Evolutionary conservation across 1,139 yeast genomes (phyloP).

Genomic region (Kodamaea arcana): DNA sequence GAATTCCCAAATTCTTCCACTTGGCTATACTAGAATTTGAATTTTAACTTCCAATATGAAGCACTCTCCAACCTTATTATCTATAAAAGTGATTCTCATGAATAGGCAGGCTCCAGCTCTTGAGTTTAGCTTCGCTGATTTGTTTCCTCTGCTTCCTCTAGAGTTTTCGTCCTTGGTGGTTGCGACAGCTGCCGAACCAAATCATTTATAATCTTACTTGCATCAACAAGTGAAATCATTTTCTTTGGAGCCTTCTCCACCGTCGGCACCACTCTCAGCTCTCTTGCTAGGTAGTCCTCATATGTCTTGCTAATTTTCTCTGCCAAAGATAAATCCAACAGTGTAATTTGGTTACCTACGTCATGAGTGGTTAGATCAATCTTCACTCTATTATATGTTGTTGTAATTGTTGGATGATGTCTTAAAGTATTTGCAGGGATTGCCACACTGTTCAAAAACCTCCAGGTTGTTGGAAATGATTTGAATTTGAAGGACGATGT

Average conservation of each 20-base stretch:
- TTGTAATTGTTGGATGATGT: constrained; percentile 72
- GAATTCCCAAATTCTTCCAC: no score
- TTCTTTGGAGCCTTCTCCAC: constrained; percentile 1
- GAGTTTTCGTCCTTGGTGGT: no score
- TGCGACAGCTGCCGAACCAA: constrained; percentile 10
- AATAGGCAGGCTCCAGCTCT: no score
- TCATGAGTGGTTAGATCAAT: constrained; percentile 70
- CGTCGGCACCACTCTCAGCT: neutral
- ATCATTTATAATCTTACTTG: constrained; percentile 18
- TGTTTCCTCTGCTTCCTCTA: no score
- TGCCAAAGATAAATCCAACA: constrained; percentile 60
- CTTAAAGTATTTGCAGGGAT: constrained; percentile 55
- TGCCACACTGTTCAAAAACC: constrained; percentile 58
- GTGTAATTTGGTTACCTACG: constrained; percentile 47
- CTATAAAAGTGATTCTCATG: no score
- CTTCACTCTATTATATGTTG: constrained; percentile 58
- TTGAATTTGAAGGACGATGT: constrained; percentile 31
- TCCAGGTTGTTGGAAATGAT: constrained; percentile 60
- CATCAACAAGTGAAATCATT: constrained; percentile 14
- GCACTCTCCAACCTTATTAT: no score
- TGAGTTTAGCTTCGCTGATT: no score
- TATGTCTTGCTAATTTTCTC: constrained; percentile 35
- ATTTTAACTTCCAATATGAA: no score
- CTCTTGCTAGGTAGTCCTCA: neutral
- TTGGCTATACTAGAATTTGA: no score